Evolutionary conservation across 2,329 filamentous ascomycete genomes (phyloP).

Genomic region (Acrocalymma vagum): DNA sequence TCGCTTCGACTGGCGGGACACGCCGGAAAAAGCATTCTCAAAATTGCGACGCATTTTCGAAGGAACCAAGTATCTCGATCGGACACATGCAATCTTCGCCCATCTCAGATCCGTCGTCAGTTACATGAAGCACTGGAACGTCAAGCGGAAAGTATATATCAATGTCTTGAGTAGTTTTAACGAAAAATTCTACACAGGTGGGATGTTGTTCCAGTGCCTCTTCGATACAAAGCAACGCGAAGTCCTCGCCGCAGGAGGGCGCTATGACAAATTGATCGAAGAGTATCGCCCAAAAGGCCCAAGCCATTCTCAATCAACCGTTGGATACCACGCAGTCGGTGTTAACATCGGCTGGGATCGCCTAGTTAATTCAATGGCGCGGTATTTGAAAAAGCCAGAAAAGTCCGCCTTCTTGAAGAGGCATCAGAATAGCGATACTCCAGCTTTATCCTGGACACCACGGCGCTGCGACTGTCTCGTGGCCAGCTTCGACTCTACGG

Average conservation of each 20-base stretch:
- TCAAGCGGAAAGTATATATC: conserved; percentile 82
- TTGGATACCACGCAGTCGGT: conserved; percentile 79
- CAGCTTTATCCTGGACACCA: conserved; percentile 46
- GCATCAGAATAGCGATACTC: conserved; percentile 65
- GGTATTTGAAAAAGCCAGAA: conserved; percentile 57
- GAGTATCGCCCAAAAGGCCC: conserved; percentile 79
- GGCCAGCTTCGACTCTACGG: conserved; percentile 81
- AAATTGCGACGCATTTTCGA: conserved; percentile 66
- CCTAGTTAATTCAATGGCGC: conserved; percentile 69
- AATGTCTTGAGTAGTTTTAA: conserved; percentile 88
- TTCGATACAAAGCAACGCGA: conserved; percentile 83
- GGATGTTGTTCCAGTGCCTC: conserved; percentile 88
- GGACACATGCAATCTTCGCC: conserved; percentile 67
- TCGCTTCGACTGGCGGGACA: conserved; percentile 87
- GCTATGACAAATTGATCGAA: conserved; percentile 89
- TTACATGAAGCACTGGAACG: conserved; percentile 77
- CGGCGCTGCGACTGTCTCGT: conserved; percentile 85
- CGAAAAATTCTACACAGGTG: conserved; percentile 83
- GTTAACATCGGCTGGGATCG: conserved; percentile 92
- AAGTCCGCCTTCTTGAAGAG: conserved; percentile 72
- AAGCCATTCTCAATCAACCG: conserved; percentile 55
- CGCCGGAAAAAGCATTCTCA: conserved; percentile 76
- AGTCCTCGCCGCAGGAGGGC: conserved; percentile 90
- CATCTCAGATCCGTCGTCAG: conserved; percentile 81
- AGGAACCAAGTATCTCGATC: conserved; percentile 61